Conservation (phyloP, 441 rosid species). For the Daphne laureola region DNA sequence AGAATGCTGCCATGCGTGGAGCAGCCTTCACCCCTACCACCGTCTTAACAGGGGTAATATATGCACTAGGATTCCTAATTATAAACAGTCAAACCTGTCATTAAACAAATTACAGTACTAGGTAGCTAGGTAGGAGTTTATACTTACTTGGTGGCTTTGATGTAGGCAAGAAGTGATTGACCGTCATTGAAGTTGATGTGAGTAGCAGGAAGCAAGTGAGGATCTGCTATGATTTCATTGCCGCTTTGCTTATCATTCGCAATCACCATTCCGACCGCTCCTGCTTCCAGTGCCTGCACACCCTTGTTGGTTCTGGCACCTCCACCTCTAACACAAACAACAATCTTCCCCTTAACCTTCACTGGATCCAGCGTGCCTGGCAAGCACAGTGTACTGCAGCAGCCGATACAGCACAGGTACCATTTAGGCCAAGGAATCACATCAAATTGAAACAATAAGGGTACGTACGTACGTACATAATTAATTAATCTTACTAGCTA, state of each 20-base stretch:
- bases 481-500: conserved; percentile 25
- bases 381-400: conserved; percentile 25
- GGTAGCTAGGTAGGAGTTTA: not conserved
- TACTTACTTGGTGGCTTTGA: conserved; percentile 37
- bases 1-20: conserved; percentile 37
- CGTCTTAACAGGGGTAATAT: conserved; percentile 31
- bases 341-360: conserved; percentile 31
- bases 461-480: no score
- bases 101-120: not conserved
- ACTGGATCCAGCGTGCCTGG: conserved; percentile 23
- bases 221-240: conserved; percentile 21
- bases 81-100: not conserved
- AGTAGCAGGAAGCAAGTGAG: conserved; percentile 21
- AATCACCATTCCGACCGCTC: conserved; percentile 37
- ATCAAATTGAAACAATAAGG: conserved; percentile 13
- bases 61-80: conserved; percentile 37
- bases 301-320: conserved; percentile 17
- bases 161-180: conserved; percentile 39
- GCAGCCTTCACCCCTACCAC: conserved; percentile 25
- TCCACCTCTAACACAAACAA: conserved; percentile 24
- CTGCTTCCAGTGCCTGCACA: conserved; percentile 26
- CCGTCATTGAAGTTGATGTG: conserved; percentile 43
- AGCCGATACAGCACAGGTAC: no score
- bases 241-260: conserved; percentile 23
- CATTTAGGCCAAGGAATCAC: not conserved